A percentile compares a stretch with the other conserved stretches of the same genome.
These are phyloP conservation scores for Ulota crispa DNA, from an alignment of 225 moss, liverwort and hornwort genomes.

Conservation along the genomic window DNA sequence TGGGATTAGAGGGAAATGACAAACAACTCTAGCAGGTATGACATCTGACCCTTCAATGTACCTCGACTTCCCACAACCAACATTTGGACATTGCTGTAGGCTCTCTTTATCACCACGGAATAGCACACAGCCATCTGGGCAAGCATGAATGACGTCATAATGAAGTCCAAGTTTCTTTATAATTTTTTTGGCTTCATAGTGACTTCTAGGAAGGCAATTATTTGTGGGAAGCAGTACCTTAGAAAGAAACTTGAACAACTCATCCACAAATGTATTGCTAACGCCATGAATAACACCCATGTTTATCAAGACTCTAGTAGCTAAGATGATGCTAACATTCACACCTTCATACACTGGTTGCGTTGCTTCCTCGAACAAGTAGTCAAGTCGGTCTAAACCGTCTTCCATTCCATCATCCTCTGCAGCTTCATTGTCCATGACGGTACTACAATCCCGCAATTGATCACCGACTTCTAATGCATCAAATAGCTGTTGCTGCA, in stretches of 20 bases:
- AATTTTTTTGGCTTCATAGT: neutral
- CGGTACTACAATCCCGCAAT: no score
- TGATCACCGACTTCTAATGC: no score
- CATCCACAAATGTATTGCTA: neutral
- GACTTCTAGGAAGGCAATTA: neutral
- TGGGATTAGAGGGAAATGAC: no score
- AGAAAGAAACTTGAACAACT: neutral
- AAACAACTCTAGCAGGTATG: no score
- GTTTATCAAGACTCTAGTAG: neutral
- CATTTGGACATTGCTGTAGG: neutral
- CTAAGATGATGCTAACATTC: neutral
- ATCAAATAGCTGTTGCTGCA: no score
- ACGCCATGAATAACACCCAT: neutral
- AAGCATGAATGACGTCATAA: neutral
- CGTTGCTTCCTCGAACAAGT: no score
- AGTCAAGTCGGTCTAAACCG: no score
- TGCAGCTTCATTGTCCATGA: no score
- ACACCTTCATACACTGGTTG: no score
- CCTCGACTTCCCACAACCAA: neutral
- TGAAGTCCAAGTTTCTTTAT: neutral
- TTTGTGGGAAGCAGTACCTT: neutral
- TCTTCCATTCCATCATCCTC: no score
- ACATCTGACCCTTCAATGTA: neutral
- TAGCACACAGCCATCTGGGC: neutral
- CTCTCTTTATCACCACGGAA: neutral